Evolutionary conservation across 306 rosid species (phyloP).

Genomic region (Vigna hirtella): DNA sequence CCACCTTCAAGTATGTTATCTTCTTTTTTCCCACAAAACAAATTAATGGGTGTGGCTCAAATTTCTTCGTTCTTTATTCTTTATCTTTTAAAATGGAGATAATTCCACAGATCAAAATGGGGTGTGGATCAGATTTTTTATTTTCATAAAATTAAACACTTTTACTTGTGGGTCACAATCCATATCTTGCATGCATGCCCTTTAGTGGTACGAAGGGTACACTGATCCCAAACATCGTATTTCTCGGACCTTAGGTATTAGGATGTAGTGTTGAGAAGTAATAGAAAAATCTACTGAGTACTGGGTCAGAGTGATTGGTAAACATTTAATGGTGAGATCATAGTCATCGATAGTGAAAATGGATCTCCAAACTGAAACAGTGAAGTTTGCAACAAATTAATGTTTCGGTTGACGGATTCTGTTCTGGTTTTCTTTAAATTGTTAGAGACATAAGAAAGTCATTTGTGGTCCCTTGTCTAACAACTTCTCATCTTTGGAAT

Average conservation of each 20-base stretch:
- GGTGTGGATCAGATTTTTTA: slow-evolving; percentile 1
- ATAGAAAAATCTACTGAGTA: background rate
- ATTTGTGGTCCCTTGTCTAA: background rate
- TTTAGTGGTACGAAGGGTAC: background rate
- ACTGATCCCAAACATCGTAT: background rate
- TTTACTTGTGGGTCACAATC: slow-evolving; percentile 19
- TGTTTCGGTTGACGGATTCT: background rate
- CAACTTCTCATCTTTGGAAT: background rate
- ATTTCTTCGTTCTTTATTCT: slow-evolving; percentile 19
- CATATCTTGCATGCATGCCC: background rate
- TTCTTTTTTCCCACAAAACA: background rate
- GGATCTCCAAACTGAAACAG: background rate
- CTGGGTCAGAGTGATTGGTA: background rate
- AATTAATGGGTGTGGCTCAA: slow-evolving; percentile 4
- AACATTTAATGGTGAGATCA: background rate
- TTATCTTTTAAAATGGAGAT: background rate
- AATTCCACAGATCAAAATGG: background rate
- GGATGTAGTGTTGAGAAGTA: background rate
- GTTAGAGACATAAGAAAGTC: background rate
- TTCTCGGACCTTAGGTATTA: background rate
- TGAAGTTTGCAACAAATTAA: background rate
- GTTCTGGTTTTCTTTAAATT: background rate
- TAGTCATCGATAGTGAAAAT: background rate
- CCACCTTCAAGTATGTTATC: slow-evolving; percentile 74
- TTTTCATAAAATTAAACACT: background rate